These are phyloP conservation scores for Bryoglossum gracile DNA, from an alignment of 495 filamentous ascomycete species.

Conservation along the genomic window DNA sequence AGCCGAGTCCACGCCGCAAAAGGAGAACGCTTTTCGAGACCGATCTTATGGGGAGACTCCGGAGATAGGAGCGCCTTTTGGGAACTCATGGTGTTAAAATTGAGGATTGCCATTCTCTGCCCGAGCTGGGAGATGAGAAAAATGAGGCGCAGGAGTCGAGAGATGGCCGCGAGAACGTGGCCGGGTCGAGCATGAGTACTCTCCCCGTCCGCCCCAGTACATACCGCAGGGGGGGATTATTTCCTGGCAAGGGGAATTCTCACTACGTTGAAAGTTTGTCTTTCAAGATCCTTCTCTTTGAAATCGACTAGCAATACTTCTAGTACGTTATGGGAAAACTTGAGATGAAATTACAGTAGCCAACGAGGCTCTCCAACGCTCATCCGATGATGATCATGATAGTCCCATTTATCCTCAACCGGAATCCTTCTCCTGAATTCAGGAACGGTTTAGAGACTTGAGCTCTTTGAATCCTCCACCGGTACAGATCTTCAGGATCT, in stretches of 20 bases:
- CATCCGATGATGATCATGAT: constrained; percentile 54
- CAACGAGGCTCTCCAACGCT: constrained; percentile 36
- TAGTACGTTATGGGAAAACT: constrained; percentile 24
- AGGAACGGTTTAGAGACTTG: constrained; percentile 29
- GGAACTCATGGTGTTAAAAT: constrained; percentile 38
- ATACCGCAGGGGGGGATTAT: constrained; percentile 19
- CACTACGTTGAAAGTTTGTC: constrained; percentile 23
- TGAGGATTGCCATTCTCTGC: constrained; percentile 26
- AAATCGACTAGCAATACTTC: neutral
- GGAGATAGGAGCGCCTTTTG: constrained; percentile 47
- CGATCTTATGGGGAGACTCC: constrained; percentile 44
- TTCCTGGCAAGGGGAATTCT: constrained; percentile 17
- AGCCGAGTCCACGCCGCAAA: constrained; percentile 48
- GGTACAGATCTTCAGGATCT: constrained; percentile 63
- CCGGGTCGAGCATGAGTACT: constrained; percentile 22
- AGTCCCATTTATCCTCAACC: constrained; percentile 28
- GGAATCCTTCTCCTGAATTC: constrained; percentile 13
- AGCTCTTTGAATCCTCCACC: constrained; percentile 53
- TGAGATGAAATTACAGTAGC: constrained; percentile 22
- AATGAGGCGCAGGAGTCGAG: neutral
- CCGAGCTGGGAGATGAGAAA: constrained; percentile 28
- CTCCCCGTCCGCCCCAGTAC: too few species aligned
- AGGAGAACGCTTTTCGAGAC: constrained; percentile 47
- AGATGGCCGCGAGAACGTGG: neutral
- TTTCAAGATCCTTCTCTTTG: neutral